Base-by-base conservation (phyloP, 1,139 yeast species). In the Yamadazyma songkhlaensis region DNA sequence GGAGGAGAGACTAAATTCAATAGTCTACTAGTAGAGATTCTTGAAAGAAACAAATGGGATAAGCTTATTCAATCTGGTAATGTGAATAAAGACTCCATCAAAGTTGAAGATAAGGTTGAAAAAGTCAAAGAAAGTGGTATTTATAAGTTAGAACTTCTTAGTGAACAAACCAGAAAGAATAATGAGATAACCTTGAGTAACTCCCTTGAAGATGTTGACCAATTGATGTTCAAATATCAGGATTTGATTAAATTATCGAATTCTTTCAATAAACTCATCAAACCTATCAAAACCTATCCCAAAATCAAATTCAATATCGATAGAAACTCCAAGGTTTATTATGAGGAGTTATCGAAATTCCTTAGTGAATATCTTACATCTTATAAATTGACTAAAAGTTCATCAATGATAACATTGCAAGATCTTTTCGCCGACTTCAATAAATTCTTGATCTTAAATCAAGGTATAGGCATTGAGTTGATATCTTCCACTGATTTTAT, bases 191-290 rank as follows among this genome's bases (percentile, higher is more conserved):
- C 89, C 0, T 64, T 89, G 37, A 75, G 79, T 26, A 73, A 76
- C 25, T 89, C 96, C 0, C 62, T 90, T 29, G 84, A 82, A 38
- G 96, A 88, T 56, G 61, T 90, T 33, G 84, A 84, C 44, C 83
- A 84, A 32, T 64, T 90, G 36, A 82, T 88, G 83, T 72, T 79
- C 20, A 77, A 85, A 45, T 95, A 90, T 1, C 79, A 79, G 49
- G 95, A 89, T 40, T 73, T 90, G 35, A 77, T 83, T 31, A 66
- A 70, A 32, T 59, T 89, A 24, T 58, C 83, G 20, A 66, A 71
- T 35, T 61, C 77, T 31, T 72, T 78, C 57, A 67, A 74, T 48
- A 45, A 61, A 10, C 44, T 65, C 9, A 45, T 63, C 6, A 60
- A 57, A 38, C 30, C 39, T 21, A 25, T 30, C 12, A 32, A 28